These are phyloP conservation scores for Theobroma cacao DNA, from an alignment of 345 rosid genomes.

Conservation along the genomic window DNA sequence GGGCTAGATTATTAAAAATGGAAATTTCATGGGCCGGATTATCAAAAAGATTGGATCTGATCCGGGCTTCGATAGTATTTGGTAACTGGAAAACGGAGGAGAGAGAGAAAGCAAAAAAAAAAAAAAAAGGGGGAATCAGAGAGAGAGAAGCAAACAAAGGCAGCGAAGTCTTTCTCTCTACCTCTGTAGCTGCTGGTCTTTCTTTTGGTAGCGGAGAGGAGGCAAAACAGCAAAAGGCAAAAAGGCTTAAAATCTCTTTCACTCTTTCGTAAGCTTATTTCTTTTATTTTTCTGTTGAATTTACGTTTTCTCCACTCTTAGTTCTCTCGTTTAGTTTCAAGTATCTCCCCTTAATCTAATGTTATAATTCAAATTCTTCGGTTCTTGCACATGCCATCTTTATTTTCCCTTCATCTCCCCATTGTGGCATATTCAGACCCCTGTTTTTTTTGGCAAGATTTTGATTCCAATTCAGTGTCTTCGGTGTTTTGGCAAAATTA, in stretches of 20 bases:
- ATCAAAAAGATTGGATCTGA: too few relatives aligned
- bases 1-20: too few relatives aligned
- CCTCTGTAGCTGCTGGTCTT: constrained; percentile 3
- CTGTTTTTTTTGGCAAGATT: neutral
- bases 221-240: neutral
- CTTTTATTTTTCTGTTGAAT: neutral
- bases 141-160: neutral
- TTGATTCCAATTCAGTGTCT: neutral
- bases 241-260: neutral
- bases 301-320: neutral
- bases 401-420: neutral
- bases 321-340: neutral
- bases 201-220: neutral
- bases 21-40: too few relatives aligned
- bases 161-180: constrained; percentile 1
- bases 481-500: neutral
- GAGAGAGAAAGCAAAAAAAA: neutral
- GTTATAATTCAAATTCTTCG: constrained; percentile 6
- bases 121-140: neutral
- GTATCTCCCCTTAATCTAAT: neutral
- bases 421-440: neutral
- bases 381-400: constrained; percentile 3
- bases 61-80: too few relatives aligned
- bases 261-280: constrained; percentile 11
- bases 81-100: too few relatives aligned